phyloP scores from a whole-genome alignment of 2,329 filamentous ascomycete species.

The Zymoseptoria ardabiliae region DNA sequence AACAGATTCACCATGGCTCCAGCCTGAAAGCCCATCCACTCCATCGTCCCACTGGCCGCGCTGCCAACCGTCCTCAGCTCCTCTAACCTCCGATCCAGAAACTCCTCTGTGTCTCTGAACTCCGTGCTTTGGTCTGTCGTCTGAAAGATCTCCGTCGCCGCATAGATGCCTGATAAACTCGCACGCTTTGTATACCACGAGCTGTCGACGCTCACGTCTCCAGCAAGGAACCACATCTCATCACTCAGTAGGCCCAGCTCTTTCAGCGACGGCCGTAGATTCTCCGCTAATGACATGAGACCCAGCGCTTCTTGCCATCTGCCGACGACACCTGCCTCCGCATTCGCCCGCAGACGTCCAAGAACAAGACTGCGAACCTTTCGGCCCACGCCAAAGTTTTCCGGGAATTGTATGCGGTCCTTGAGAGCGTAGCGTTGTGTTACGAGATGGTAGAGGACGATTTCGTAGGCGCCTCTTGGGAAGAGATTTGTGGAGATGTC shows the following conservation, averaged over 20 bases:
- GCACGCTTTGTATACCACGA: slow-evolving; percentile 78
- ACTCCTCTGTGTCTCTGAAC: slow-evolving; percentile 71
- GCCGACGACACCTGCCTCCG: slow-evolving; percentile 52
- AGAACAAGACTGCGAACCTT: slow-evolving; percentile 67
- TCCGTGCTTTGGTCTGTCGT: slow-evolving; percentile 71
- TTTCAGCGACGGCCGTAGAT: slow-evolving; percentile 65
- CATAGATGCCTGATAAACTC: slow-evolving; percentile 59
- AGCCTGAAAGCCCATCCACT: slow-evolving; percentile 79
- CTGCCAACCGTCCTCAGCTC: slow-evolving; percentile 60
- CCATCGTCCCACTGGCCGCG: slow-evolving; percentile 55
- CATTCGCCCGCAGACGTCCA: slow-evolving; percentile 70
- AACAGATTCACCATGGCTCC: slow-evolving; percentile 71
- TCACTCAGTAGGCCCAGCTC: slow-evolving; percentile 80
- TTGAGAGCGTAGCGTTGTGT: slow-evolving; percentile 56
- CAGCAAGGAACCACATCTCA: slow-evolving; percentile 83
- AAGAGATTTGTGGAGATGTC: slow-evolving; percentile 81
- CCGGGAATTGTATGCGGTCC: slow-evolving; percentile 39
- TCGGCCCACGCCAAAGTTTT: slow-evolving; percentile 44
- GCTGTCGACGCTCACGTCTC: slow-evolving; percentile 72
- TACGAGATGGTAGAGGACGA: slow-evolving; percentile 71
- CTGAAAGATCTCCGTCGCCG: slow-evolving; percentile 79
- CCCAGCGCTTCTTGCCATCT: slow-evolving; percentile 89
- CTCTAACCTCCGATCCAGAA: slow-evolving; percentile 66
- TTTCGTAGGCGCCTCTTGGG: slow-evolving; percentile 68
- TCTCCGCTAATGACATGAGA: slow-evolving; percentile 77